Evolutionary conservation across 1,284 basidiomycete species (phyloP).

Genomic region (Trametes polyzona): DNA sequence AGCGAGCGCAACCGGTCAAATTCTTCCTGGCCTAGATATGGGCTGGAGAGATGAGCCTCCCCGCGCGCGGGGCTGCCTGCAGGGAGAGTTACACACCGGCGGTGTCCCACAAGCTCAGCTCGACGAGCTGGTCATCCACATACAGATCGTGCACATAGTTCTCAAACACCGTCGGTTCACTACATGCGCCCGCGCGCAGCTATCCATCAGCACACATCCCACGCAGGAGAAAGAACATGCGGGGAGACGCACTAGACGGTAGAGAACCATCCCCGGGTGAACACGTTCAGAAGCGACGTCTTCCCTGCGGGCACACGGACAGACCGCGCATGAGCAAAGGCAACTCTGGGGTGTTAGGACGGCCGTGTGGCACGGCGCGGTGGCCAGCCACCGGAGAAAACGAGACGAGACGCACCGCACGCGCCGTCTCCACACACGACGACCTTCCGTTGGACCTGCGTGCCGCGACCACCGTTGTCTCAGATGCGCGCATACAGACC

Average conservation of each 20-base stretch:
- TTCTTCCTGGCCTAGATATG: slow-evolving; percentile 84
- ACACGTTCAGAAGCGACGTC: slow-evolving; percentile 84
- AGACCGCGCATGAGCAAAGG: slow-evolving; percentile 20
- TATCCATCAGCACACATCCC: not conserved
- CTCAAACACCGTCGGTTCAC: slow-evolving; percentile 92
- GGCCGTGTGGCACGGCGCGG: no score
- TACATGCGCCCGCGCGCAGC: slow-evolving; percentile 33
- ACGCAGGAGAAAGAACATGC: not conserved
- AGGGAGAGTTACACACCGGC: slow-evolving; percentile 64
- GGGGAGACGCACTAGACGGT: slow-evolving; percentile 80
- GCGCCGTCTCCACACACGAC: slow-evolving; percentile 94
- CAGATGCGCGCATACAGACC: not conserved
- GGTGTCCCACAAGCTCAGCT: slow-evolving; percentile 96
- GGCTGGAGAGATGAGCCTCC: slow-evolving; percentile 22
- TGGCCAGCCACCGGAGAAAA: no score
- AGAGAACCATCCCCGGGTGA: slow-evolving; percentile 85
- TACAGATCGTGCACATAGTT: slow-evolving; percentile 89
- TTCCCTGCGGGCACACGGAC: slow-evolving; percentile 50
- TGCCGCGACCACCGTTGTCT: no score
- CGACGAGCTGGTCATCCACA: slow-evolving; percentile 84
- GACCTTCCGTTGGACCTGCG: slow-evolving; percentile 67
- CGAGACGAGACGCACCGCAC: slow-evolving; percentile 60
- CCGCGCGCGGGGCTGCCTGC: not conserved
- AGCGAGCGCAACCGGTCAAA: slow-evolving; percentile 91
- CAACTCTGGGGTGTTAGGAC: no score